Conservation (phyloP, 106 monocot species). For the Dendrobium nobile region DNA sequence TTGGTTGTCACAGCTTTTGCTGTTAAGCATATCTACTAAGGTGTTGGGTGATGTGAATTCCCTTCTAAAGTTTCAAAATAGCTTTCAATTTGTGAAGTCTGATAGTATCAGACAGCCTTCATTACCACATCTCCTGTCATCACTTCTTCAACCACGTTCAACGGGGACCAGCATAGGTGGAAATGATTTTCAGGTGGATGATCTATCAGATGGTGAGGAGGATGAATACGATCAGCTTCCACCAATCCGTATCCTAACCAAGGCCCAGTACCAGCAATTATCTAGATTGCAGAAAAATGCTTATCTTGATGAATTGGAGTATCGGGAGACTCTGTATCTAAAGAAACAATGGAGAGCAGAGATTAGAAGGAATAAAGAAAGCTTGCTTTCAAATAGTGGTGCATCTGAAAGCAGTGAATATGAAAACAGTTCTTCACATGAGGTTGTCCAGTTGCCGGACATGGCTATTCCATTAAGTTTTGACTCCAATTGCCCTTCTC, state of each 20-base stretch:
- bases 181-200: slow-evolving; percentile 25
- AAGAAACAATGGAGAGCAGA: slow-evolving; percentile 83
- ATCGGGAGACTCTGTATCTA: slow-evolving; percentile 80
- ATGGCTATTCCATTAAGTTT: slow-evolving; percentile 64
- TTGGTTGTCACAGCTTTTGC: slow-evolving; percentile 62
- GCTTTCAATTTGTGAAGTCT: slow-evolving; percentile 26
- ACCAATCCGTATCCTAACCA: slow-evolving; percentile 69
- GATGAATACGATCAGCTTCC: slow-evolving; percentile 89
- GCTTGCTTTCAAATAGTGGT: slow-evolving; percentile 6
- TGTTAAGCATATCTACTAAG: slow-evolving; percentile 68
- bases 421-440: slow-evolving; percentile 25
- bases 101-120: slow-evolving; percentile 45
- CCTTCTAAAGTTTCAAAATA: slow-evolving; percentile 65
- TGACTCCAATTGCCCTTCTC: slow-evolving; percentile 38
- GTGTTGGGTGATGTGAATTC: slow-evolving; percentile 61
- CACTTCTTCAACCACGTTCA: slow-evolving; percentile 49
- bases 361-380: slow-evolving; percentile 37
- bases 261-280: slow-evolving; percentile 57
- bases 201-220: slow-evolving; percentile 29
- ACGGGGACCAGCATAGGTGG: slow-evolving; percentile 11
- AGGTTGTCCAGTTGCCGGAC: slow-evolving; percentile 51
- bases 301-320: slow-evolving; percentile 91
- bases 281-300: slow-evolving; percentile 62
- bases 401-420: slow-evolving; percentile 14
- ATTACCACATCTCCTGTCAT: slow-evolving; percentile 82